Percentiles rank a stretch among this genome's conserved stretches.
Evolutionary conservation across 2,329 filamentous ascomycete species (phyloP).

Genomic region (Hypoxylon sp.): DNA sequence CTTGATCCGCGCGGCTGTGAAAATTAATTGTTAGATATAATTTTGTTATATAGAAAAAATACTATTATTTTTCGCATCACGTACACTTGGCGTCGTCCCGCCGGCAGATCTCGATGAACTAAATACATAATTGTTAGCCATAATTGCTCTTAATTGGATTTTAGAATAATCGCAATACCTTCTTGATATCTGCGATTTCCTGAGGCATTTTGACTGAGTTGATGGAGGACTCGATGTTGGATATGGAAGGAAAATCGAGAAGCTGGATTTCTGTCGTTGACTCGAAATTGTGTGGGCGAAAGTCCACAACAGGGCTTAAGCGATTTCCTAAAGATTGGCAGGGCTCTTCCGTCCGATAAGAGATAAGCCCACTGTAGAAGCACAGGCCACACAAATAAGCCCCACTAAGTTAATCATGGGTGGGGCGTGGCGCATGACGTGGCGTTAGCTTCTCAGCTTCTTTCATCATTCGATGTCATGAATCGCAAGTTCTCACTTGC

Average conservation of each 20-base stretch:
- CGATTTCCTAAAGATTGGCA: conserved; percentile 41
- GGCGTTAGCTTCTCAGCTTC: conserved; percentile 42
- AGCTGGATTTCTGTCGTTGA: conserved; percentile 44
- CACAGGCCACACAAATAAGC: conserved; percentile 36
- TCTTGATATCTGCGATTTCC: conserved; percentile 98
- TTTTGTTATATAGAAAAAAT: conserved; percentile 24
- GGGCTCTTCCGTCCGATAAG: conserved; percentile 28
- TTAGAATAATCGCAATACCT: conserved; percentile 62
- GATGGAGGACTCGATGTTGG: conserved; percentile 49
- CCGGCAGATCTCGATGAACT: conserved; percentile 99
- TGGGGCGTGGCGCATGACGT: conserved; percentile 43
- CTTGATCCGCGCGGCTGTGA: conserved; percentile 89
- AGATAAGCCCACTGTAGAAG: conserved; percentile 22
- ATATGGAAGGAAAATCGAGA: conserved; percentile 34
- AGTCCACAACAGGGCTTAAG: conserved; percentile 46
- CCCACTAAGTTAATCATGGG: conserved; percentile 10
- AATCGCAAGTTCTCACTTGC: conserved; percentile 11
- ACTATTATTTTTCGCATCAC: conserved; percentile 60
- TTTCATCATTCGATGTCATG: conserved; percentile 5
- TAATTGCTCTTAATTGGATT: conserved; percentile 13
- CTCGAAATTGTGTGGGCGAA: conserved; percentile 54
- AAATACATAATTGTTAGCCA: conserved; percentile 56
- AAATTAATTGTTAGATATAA: conserved; percentile 52
- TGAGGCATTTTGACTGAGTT: conserved; percentile 88
- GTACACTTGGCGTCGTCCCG: conserved; percentile 99